Percentiles rank a stretch among this genome's conserved stretches.
Evolutionary conservation across 2,329 filamentous ascomycete genomes (phyloP).

Genomic region (Xylariaceae sp.): DNA sequence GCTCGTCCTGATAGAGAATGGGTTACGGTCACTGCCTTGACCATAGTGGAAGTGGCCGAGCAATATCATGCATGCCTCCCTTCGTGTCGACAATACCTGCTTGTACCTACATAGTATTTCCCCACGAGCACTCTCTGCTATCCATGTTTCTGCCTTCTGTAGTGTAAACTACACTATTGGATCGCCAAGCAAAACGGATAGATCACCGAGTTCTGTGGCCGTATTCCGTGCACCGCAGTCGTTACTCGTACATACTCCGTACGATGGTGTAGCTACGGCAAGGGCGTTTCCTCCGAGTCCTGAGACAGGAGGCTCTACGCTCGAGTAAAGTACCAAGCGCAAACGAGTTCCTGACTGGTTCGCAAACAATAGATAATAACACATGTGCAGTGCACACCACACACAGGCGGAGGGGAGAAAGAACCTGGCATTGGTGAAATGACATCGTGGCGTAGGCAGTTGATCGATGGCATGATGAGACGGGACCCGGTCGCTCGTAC

Average conservation of each 20-base stretch:
- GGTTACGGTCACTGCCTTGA: background rate
- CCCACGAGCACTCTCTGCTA: background rate
- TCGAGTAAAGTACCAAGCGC: constrained; percentile 4
- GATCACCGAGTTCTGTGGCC: constrained; percentile 13
- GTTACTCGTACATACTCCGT: no score
- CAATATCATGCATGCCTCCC: background rate
- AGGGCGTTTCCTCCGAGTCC: background rate
- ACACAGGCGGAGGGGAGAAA: constrained; percentile 4
- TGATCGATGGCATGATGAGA: constrained; percentile 5
- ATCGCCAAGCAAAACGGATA: constrained; percentile 15
- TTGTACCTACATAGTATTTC: background rate
- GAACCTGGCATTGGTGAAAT: constrained; percentile 9
- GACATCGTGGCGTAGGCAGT: constrained; percentile 16
- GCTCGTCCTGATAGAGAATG: background rate
- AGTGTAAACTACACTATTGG: constrained; percentile 2
- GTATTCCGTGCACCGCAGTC: background rate
- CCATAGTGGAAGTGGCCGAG: background rate
- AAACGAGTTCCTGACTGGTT: constrained; percentile 16
- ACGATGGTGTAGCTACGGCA: no score
- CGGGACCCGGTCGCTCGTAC: constrained; percentile 16
- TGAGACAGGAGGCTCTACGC: constrained; percentile 13
- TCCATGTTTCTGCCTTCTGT: background rate
- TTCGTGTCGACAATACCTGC: background rate
- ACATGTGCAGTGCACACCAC: background rate
- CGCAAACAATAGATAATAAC: constrained; percentile 12